Evolutionary conservation across 768 basidiomycete genomes (phyloP).

Genomic region (Naganishia onofrii): DNA sequence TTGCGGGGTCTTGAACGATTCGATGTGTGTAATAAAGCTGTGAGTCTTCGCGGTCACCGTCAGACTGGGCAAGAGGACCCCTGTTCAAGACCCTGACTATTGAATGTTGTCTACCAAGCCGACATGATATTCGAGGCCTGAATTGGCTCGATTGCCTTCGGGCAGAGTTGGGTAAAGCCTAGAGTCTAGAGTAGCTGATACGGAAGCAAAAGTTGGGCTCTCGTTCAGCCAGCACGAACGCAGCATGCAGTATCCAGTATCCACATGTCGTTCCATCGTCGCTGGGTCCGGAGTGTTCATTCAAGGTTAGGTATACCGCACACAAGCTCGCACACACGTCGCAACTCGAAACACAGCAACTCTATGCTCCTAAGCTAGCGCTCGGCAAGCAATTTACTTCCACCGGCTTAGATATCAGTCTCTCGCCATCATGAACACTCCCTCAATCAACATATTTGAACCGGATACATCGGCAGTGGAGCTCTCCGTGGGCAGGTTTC

Average conservation of each 20-base stretch:
- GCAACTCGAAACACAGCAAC: background rate
- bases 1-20: no score
- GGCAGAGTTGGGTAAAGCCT: background rate
- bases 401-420: background rate
- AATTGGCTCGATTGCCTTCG: background rate
- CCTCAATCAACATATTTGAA: background rate
- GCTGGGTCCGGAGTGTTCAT: no score
- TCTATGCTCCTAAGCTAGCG: background rate
- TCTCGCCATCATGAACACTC: background rate
- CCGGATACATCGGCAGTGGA: background rate
- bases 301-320: no score
- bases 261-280: no score
- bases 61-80: no score
- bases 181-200: background rate
- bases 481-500: conserved; percentile 11
- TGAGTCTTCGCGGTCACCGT: no score
- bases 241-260: no score
- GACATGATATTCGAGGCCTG: background rate
- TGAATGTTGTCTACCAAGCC: no score
- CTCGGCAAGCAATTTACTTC: background rate
- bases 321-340: no score
- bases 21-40: no score
- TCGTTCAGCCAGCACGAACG: no score
- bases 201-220: conserved; percentile 1
- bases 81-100: no score